phyloP scores from a whole-genome alignment of 2,329 filamentous ascomycete genomes.

The Calonectria pteridis region DNA sequence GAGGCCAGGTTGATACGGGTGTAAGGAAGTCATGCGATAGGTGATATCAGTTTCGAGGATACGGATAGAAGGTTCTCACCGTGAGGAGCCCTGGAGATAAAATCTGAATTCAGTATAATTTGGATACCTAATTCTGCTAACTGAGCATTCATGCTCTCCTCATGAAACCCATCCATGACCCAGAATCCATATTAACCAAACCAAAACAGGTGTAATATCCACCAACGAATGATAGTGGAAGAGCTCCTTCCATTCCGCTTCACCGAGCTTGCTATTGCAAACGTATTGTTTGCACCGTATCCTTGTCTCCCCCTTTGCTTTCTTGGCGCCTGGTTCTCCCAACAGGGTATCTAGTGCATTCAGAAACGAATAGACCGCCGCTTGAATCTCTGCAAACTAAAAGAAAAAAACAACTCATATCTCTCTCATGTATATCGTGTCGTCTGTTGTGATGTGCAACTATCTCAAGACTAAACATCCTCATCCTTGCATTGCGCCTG shows the following conservation, averaged over 20 bases:
- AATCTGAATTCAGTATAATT: slow-evolving; percentile 25
- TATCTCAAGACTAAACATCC: slow-evolving; percentile 19
- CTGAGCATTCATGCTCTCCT: slow-evolving; percentile 5
- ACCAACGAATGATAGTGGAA: slow-evolving; percentile 25
- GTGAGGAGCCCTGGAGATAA: background rate
- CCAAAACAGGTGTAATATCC: slow-evolving; percentile 10
- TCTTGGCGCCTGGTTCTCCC: slow-evolving; percentile 33
- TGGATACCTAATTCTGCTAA: slow-evolving; percentile 27
- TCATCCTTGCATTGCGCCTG: slow-evolving; percentile 24
- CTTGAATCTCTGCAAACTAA: slow-evolving; percentile 33
- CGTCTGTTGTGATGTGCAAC: slow-evolving; percentile 28
- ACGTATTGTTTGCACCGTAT: slow-evolving; percentile 4
- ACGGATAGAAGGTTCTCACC: background rate
- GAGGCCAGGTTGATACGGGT: background rate
- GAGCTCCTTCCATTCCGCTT: background rate
- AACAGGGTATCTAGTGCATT: slow-evolving; percentile 47
- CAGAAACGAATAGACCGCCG: slow-evolving; percentile 45
- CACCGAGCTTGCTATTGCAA: background rate
- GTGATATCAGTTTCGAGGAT: background rate
- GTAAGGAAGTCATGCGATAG: background rate
- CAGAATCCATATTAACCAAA: background rate
- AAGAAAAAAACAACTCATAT: slow-evolving; percentile 16
- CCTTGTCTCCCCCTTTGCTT: background rate
- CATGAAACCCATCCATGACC: background rate
- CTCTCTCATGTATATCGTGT: slow-evolving; percentile 29